These are phyloP conservation scores for Pyrenochaeta sp. DNA, from an alignment of 2,329 filamentous ascomycete species.

Conservation along the genomic window DNA sequence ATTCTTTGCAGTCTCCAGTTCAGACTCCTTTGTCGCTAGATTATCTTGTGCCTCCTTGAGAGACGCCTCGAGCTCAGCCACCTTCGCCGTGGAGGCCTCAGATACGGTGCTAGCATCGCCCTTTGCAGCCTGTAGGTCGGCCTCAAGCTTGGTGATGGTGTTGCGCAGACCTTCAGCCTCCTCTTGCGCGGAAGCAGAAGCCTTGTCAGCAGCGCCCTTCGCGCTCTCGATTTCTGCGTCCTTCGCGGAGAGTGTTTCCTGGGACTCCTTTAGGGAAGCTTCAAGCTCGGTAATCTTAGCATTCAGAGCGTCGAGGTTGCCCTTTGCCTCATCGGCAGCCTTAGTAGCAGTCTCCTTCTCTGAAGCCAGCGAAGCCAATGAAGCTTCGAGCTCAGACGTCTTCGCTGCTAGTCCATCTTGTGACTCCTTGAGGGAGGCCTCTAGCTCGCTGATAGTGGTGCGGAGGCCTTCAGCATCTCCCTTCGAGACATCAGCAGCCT, in stretches of 20 bases:
- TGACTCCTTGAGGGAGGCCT: slow-evolving; percentile 37
- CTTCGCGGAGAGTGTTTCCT: slow-evolving; percentile 32
- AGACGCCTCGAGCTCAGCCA: slow-evolving; percentile 33
- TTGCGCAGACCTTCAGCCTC: slow-evolving; percentile 21
- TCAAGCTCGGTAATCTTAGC: slow-evolving; percentile 40
- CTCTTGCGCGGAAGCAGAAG: slow-evolving; percentile 17
- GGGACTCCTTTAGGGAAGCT: slow-evolving; percentile 29
- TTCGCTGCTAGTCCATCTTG: slow-evolving; percentile 34
- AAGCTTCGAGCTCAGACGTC: slow-evolving; percentile 31
- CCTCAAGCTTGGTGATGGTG: slow-evolving; percentile 21
- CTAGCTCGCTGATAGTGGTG: slow-evolving; percentile 37
- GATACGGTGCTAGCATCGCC: slow-evolving; percentile 26
- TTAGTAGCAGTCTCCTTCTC: slow-evolving; percentile 34
- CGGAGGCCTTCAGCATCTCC: slow-evolving; percentile 36
- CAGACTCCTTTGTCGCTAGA: slow-evolving; percentile 32
- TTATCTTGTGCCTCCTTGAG: slow-evolving; percentile 27
- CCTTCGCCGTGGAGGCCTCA: slow-evolving; percentile 30
- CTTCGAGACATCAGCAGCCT: slow-evolving; percentile 32
- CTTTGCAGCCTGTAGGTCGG: slow-evolving; percentile 25
- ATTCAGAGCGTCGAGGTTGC: slow-evolving; percentile 29
- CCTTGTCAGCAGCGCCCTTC: slow-evolving; percentile 25
- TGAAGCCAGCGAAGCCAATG: slow-evolving; percentile 25
- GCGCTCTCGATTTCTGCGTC: slow-evolving; percentile 23
- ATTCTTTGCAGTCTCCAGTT: slow-evolving; percentile 28
- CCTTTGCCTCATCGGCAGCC: slow-evolving; percentile 35